Base-by-base conservation (phyloP, 148 eudicot genomes). In the Simmondsia chinensis region DNA sequence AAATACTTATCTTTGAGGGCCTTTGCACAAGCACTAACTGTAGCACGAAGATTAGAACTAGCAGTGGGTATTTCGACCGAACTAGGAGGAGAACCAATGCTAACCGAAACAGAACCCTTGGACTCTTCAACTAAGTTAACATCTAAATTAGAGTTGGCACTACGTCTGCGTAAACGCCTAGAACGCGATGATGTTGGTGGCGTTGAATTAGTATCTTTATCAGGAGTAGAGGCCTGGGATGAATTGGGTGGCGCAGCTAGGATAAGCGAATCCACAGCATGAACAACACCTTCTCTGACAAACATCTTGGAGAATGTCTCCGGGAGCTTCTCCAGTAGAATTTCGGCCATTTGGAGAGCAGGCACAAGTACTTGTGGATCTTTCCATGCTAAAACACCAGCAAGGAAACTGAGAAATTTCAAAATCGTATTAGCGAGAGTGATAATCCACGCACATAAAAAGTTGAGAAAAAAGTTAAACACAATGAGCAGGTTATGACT, bases 321-420 rank as follows among this genome's bases (percentile, higher is more conserved):
- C 2, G 99, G 94, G 26, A 93, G 99, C 59, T 93, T 91, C 59
- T 93, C 94, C 94, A 93, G 79, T 38, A 93, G 67, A 39, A 86
- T 93, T 44, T 93, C 96, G 2, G 96, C 80, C 61, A 93, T 80
- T 66, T 93, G 99, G 43, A 93, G 99, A 18, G 96, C 86, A 52
- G 96, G 96, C 51, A 86, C 74, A 68, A 86, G 52, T 30, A 93
- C 96, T 66, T 86, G 99, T 3, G 99, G 89, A 74, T 93, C 99
- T 70, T 93, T 93, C 94, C 89, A 93, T 9, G 96, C 94, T 46
- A 93, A 73, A 53, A 93, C 89, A 39, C 99, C 99, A 64, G 96
- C 83, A 57, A 93, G 87, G 56, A 93, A 93, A 72, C 99, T 93
- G 61, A 20, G 18, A 44, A 14, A 2, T 20, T 12, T 41, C 18